Evolutionary conservation across 495 filamentous ascomycete species (phyloP).

Genomic region (Rostrohypoxylon terebratum): DNA sequence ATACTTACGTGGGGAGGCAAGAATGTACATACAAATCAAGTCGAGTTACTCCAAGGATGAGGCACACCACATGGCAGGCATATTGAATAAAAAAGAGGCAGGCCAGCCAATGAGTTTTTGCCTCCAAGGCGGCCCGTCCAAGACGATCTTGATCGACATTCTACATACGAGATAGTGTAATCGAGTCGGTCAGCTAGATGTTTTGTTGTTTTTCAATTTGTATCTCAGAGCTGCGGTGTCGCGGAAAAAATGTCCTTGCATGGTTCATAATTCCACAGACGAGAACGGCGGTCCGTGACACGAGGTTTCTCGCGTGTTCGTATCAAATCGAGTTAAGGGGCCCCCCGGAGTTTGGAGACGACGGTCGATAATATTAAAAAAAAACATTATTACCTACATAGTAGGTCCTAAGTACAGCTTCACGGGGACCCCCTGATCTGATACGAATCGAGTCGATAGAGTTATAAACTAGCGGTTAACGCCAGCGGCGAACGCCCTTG

Average conservation of each 20-base stretch:
- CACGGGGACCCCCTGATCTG: not conserved
- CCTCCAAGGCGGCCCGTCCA: slow-evolving; percentile 2
- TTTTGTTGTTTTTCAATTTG: not conserved
- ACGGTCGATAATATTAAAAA: slow-evolving; percentile 6
- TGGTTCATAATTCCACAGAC: slow-evolving; percentile 18
- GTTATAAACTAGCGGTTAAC: slow-evolving; percentile 12
- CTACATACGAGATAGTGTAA: slow-evolving; percentile 16
- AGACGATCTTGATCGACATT: slow-evolving; percentile 33
- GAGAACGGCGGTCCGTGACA: slow-evolving; percentile 28
- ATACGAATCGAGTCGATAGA: slow-evolving; percentile 38
- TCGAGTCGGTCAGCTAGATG: slow-evolving; percentile 17
- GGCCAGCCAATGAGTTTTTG: slow-evolving; percentile 20
- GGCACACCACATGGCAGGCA: slow-evolving; percentile 1
- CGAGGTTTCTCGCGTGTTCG: slow-evolving; percentile 32
- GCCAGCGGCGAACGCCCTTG: slow-evolving; percentile 23
- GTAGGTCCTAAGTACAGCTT: slow-evolving; percentile 14
- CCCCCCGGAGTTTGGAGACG: not conserved
- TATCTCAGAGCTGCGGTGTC: not conserved
- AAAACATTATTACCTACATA: too few species aligned
- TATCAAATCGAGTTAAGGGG: slow-evolving; percentile 10
- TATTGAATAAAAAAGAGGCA: slow-evolving; percentile 1
- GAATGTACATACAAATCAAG: slow-evolving; percentile 16
- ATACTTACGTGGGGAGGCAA: slow-evolving; percentile 14
- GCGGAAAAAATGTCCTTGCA: slow-evolving; percentile 1
- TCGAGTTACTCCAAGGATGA: slow-evolving; percentile 15